Percentiles rank a stretch among this genome's conserved stretches.
Conservation (phyloP, 1,284 basidiomycete genomes). For the Trichosporon sp. region DNA sequence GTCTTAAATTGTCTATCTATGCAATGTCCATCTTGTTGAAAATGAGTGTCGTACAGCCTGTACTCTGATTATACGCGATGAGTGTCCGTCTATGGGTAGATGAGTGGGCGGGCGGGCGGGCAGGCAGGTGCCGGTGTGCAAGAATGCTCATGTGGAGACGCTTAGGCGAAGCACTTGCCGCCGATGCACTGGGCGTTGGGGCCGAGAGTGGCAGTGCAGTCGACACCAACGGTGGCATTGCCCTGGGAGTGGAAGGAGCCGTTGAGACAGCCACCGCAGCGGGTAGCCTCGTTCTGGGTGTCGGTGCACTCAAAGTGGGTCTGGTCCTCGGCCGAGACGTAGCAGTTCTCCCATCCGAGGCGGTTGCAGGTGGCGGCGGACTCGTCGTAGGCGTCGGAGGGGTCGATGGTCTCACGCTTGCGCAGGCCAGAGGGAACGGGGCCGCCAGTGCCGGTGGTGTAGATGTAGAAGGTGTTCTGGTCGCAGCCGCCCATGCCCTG, state of each 20-base stretch:
- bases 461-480: conserved; percentile 2
- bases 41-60: not conserved
- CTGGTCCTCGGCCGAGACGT: not conserved
- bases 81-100: not conserved
- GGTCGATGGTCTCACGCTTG: conserved; percentile 3
- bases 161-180: conserved; percentile 1
- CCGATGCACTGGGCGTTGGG: conserved; percentile 2
- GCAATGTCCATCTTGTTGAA: not conserved
- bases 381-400: not conserved
- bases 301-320: conserved; percentile 3
- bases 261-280: not conserved
- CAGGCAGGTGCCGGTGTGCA: not conserved
- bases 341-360: conserved; percentile 2
- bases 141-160: no score
- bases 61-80: not conserved
- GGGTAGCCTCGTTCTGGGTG: not conserved
- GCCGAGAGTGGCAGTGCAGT: not conserved
- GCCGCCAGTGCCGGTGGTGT: not conserved
- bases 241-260: not conserved
- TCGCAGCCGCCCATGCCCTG: not conserved
- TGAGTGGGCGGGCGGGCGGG: not conserved
- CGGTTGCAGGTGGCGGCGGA: not conserved
- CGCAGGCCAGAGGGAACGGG: not conserved
- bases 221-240: not conserved
- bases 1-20: no score